phyloP scores from a whole-genome alignment of 2,329 filamentous ascomycete genomes.

The Cercospora zeae-maydis region DNA sequence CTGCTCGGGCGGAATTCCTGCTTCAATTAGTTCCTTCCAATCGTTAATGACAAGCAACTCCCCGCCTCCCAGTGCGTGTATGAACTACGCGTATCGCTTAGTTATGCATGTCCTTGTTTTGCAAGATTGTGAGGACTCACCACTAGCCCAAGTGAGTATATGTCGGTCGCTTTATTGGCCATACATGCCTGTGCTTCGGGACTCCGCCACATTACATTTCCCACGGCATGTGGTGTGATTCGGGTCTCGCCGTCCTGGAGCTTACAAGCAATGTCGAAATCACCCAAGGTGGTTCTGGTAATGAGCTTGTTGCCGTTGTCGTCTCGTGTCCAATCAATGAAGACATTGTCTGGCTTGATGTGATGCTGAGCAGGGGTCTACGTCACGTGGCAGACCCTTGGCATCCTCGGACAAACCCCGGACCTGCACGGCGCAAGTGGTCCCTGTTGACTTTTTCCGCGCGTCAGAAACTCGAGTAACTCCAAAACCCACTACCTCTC shows the following conservation, averaged over 20 bases:
- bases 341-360: constrained; percentile 41
- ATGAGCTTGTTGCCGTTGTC: constrained; percentile 34
- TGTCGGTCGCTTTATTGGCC: constrained; percentile 38
- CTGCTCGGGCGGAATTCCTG: constrained; percentile 34
- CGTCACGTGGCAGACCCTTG: background rate
- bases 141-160: constrained; percentile 41
- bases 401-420: background rate
- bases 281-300: constrained; percentile 36
- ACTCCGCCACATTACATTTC: constrained; percentile 43
- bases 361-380: background rate
- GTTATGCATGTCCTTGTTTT: background rate
- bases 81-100: constrained; percentile 30
- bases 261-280: constrained; percentile 40
- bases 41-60: constrained; percentile 32
- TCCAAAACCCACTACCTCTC: background rate
- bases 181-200: constrained; percentile 40
- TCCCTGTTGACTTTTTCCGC: constrained; percentile 5
- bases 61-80: constrained; percentile 36
- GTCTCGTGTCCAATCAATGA: constrained; percentile 38
- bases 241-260: constrained; percentile 29
- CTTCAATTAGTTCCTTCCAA: constrained; percentile 33
- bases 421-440: background rate
- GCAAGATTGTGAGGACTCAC: constrained; percentile 28
- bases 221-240: constrained; percentile 34
- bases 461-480: background rate